Evolutionary conservation across 805 yeast genomes (phyloP).

Genomic region (Monosporozyma yasuniensis): DNA sequence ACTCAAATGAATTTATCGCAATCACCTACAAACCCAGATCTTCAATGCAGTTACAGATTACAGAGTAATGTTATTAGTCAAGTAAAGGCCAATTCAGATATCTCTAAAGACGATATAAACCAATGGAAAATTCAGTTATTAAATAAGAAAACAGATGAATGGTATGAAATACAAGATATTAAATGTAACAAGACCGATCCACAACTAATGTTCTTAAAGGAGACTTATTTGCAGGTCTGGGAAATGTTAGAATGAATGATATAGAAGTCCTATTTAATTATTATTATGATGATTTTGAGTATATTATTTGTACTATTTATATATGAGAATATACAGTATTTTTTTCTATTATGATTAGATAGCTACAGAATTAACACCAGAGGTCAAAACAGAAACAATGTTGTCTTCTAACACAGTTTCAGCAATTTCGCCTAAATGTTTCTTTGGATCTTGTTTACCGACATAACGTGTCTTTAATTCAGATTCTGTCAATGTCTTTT

Average conservation of each 20-base stretch:
- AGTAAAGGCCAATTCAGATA: constrained; percentile 9
- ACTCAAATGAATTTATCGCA: constrained; percentile 24
- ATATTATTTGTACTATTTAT: background rate
- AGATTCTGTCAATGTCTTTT: constrained; percentile 77
- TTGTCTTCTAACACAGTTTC: constrained; percentile 82
- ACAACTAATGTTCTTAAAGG: constrained; percentile 53
- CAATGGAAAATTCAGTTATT: constrained; percentile 44
- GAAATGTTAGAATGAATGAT: constrained; percentile 23
- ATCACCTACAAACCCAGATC: background rate
- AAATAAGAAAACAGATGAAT: constrained; percentile 34
- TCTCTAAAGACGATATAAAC: constrained; percentile 28
- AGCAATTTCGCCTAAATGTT: constrained; percentile 86
- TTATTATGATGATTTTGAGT: background rate
- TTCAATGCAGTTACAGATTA: constrained; percentile 24
- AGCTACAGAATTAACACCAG: constrained; percentile 84
- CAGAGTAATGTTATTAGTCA: constrained; percentile 41
- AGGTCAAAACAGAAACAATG: constrained; percentile 75
- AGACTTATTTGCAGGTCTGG: constrained; percentile 65
- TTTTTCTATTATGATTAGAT: constrained; percentile 44
- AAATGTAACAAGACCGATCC: constrained; percentile 38
- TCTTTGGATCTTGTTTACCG: constrained; percentile 98
- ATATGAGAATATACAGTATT: background rate
- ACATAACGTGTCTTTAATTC: constrained; percentile 92
- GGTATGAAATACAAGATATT: constrained; percentile 55
- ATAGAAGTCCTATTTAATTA: too few relatives aligned